A percentile compares a stretch with the other conserved stretches of the same genome.
These are phyloP conservation scores for Nidularia sp. DNA, from an alignment of 768 basidiomycete genomes.

Conservation along the genomic window DNA sequence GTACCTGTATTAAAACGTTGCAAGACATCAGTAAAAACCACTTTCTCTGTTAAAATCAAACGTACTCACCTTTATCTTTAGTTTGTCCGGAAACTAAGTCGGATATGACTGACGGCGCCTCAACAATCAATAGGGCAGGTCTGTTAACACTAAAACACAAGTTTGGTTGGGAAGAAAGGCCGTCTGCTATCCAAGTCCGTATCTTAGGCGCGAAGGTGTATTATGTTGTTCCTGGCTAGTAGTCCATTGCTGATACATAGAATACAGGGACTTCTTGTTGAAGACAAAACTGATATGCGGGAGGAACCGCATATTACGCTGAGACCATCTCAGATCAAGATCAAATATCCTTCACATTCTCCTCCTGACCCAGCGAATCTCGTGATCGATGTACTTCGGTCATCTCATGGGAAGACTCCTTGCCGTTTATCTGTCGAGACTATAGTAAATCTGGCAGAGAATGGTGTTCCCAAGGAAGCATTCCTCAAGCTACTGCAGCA, in stretches of 20 bases:
- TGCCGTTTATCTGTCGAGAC: conserved; percentile 51
- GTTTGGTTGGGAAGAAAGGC: conserved; percentile 30
- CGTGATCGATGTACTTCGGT: conserved; percentile 51
- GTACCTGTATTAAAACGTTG: conserved; percentile 28
- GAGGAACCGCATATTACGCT: conserved; percentile 21
- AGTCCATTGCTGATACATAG: too few relatives aligned
- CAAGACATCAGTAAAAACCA: conserved; percentile 37
- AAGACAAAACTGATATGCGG: conserved; percentile 21
- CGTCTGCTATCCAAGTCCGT: conserved; percentile 49
- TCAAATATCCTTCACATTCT: conserved; percentile 26
- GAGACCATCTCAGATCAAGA: conserved; percentile 43
- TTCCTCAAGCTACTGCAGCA: conserved; percentile 35
- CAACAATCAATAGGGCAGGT: conserved; percentile 35
- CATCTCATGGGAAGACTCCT: conserved; percentile 41
- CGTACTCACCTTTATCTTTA: background rate
- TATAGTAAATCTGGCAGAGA: conserved; percentile 59
- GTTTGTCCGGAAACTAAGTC: conserved; percentile 17
- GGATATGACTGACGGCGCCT: conserved; percentile 58
- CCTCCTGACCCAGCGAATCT: conserved; percentile 34
- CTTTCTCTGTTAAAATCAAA: too few relatives aligned
- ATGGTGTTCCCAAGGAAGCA: conserved; percentile 42
- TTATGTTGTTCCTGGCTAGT: background rate
- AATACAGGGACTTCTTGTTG: conserved; percentile 33
- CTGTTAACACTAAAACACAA: conserved; percentile 25
- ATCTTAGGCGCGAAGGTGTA: conserved; percentile 43